Conservation (phyloP, 495 filamentous ascomycete species). For the Hyaloscypha variabilis region DNA sequence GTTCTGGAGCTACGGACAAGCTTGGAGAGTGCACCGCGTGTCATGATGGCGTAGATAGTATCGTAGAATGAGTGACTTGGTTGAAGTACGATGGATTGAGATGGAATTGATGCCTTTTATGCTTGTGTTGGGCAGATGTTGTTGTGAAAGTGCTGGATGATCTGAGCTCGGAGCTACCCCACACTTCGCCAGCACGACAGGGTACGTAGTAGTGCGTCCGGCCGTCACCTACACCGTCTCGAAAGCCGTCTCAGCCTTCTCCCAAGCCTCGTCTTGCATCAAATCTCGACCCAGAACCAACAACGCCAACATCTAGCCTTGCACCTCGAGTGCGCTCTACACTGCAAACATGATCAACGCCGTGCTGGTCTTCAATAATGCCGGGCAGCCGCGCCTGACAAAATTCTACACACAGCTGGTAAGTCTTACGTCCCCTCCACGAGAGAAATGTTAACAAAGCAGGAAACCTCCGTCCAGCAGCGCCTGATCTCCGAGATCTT, state of each 20-base stretch:
- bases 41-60: conserved; percentile 17
- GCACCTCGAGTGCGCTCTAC: background rate
- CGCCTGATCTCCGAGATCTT: conserved; percentile 97
- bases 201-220: too few species aligned
- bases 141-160: conserved; percentile 2
- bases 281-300: conserved; percentile 1
- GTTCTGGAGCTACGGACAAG: conserved; percentile 7
- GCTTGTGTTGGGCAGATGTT: background rate
- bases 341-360: conserved; percentile 89
- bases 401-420: conserved; percentile 99
- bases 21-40: conserved; percentile 15
- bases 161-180: conserved; percentile 28
- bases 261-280: conserved; percentile 4
- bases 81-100: conserved; percentile 6
- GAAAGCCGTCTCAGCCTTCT: conserved; percentile 24
- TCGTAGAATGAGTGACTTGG: conserved; percentile 12
- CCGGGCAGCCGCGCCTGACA: conserved; percentile 91
- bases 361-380: conserved; percentile 98
- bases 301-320: background rate
- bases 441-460: conserved; percentile 25
- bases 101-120: conserved; percentile 5
- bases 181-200: too few species aligned
- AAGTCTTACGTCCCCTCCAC: conserved; percentile 34
- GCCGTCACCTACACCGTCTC: too few species aligned
- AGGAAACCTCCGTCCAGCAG: conserved; percentile 96